Percentiles rank a stretch among this genome's conserved stretches.
These are phyloP conservation scores for Boletus subparvulus DNA, from an alignment of 768 basidiomycete genomes.

Conservation along the genomic window DNA sequence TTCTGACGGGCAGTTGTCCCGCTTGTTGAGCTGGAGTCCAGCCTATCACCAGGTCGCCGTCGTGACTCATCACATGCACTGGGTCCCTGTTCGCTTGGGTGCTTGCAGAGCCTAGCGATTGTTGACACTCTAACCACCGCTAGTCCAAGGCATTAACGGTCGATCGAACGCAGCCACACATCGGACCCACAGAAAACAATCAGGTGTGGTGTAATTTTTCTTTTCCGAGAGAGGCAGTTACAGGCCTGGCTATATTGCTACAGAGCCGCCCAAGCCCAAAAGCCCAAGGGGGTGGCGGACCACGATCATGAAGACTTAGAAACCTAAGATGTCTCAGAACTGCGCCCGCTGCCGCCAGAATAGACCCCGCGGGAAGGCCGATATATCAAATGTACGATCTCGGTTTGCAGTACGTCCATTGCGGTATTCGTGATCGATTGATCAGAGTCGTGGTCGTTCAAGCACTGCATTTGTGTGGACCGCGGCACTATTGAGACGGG, in stretches of 20 bases:
- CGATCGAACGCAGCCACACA: background rate
- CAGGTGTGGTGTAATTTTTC: slow-evolving; percentile 7
- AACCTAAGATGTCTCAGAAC: slow-evolving; percentile 3
- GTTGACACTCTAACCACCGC: slow-evolving; percentile 2
- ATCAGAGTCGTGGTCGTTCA: background rate
- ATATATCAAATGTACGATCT: background rate
- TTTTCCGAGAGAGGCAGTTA: slow-evolving; percentile 12
- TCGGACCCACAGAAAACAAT: slow-evolving; percentile 2
- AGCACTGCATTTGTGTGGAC: background rate
- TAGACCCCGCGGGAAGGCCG: background rate
- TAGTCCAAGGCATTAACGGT: background rate
- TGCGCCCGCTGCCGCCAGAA: background rate
- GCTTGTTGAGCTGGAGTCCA: too few relatives aligned
- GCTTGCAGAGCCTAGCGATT: background rate
- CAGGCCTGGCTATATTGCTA: background rate
- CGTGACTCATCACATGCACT: background rate
- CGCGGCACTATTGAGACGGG: slow-evolving; percentile 1
- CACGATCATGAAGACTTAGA: background rate
- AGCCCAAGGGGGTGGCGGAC: background rate
- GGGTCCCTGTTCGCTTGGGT: background rate
- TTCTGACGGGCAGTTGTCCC: background rate
- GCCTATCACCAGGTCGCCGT: background rate
- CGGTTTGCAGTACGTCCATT: background rate
- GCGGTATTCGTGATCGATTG: background rate
- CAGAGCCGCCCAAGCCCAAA: background rate